phyloP scores from a whole-genome alignment of 768 basidiomycete genomes.

The Candolleomyces efflorescens region DNA sequence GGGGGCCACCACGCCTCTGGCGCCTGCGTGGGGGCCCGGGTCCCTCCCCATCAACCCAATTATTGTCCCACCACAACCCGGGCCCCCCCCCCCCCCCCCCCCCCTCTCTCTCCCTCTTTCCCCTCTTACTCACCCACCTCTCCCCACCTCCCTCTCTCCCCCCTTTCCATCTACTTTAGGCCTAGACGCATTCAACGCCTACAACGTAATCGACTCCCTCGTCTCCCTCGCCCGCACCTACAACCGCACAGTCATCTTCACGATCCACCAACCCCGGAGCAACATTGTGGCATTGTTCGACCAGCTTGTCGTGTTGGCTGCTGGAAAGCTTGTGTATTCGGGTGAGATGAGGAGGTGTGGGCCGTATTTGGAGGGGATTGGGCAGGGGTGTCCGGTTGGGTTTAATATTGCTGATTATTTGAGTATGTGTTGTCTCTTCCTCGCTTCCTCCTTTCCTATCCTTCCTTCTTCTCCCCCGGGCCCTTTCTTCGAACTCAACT shows the following conservation, averaged over 20 bases:
- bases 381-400: constrained; percentile 82
- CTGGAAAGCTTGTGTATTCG: constrained; percentile 82
- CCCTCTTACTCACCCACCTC: too few species aligned
- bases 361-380: constrained; percentile 75
- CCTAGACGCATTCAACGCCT: constrained; percentile 92
- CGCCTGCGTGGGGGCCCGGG: too few species aligned
- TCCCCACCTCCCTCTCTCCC: too few species aligned
- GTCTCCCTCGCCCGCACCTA: constrained; percentile 83
- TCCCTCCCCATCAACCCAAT: too few species aligned
- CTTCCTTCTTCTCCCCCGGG: too few species aligned
- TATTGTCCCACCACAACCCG: too few species aligned
- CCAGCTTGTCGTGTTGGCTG: constrained; percentile 79
- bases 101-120: too few species aligned
- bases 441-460: background rate
- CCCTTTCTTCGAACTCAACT: too few species aligned
- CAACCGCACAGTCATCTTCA: constrained; percentile 94
- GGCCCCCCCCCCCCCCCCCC: too few species aligned
- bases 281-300: constrained; percentile 98
- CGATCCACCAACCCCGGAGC: constrained; percentile 96
- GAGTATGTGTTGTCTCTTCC: constrained; percentile 49
- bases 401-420: constrained; percentile 98
- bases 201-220: constrained; percentile 88
- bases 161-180: too few species aligned
- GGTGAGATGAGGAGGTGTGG: constrained; percentile 75
- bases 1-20: too few species aligned